phyloP scores from a whole-genome alignment of 2,329 filamentous ascomycete species.

The Hyphodiscus sp. region DNA sequence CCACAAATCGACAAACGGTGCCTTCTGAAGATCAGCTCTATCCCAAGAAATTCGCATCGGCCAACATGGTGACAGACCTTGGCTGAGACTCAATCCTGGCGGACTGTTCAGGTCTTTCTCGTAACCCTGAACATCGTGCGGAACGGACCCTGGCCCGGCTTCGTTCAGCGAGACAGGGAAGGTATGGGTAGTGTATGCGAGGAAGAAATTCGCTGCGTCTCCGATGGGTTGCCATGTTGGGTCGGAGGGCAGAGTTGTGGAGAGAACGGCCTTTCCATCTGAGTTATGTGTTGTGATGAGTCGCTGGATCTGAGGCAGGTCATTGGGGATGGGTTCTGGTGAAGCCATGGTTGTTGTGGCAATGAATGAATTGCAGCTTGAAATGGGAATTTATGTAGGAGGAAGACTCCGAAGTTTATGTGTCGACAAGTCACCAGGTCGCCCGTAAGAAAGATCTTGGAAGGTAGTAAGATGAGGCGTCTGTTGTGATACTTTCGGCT shows the following conservation, averaged over 20 bases:
- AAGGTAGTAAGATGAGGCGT: too few species aligned
- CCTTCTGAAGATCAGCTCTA: slow-evolving; percentile 9
- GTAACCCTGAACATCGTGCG: slow-evolving; percentile 17
- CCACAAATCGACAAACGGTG: slow-evolving; percentile 22
- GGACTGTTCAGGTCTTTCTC: slow-evolving; percentile 12
- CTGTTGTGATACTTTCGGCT: too few species aligned
- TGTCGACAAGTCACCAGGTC: too few species aligned
- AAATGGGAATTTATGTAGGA: background rate
- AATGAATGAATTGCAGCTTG: background rate
- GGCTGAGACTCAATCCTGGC: slow-evolving; percentile 10
- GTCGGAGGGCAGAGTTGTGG: background rate
- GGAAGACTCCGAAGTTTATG: too few species aligned
- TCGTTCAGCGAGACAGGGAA: slow-evolving; percentile 15
- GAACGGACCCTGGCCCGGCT: background rate
- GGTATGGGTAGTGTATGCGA: slow-evolving; percentile 17
- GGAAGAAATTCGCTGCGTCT: slow-evolving; percentile 19
- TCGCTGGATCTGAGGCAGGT: background rate
- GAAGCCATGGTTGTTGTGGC: background rate
- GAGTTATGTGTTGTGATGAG: background rate
- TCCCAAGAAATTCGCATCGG: background rate
- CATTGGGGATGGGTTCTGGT: background rate
- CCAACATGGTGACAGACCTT: background rate
- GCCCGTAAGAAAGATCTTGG: too few species aligned
- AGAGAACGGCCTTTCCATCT: background rate
- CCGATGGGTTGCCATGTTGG: slow-evolving; percentile 6